A percentile compares a stretch with the other conserved stretches of the same genome.
These are phyloP conservation scores for Arabis alpina DNA, from an alignment of 345 rosid genomes.

Conservation along the genomic window DNA sequence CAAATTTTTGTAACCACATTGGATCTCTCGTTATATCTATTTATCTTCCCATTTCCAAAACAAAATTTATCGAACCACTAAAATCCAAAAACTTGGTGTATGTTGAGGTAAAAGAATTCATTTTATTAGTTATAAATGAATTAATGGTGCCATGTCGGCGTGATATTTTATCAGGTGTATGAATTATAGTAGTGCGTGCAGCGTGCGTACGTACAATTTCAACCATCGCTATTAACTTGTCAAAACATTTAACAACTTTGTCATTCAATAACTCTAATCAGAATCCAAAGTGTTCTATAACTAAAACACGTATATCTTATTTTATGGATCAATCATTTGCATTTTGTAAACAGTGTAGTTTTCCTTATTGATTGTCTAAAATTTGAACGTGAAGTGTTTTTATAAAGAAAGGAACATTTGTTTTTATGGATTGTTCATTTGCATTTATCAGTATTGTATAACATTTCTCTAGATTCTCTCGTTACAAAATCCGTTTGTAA, in stretches of 20 bases:
- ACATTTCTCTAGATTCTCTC: background rate
- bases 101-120: slow-evolving; percentile 18
- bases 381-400: background rate
- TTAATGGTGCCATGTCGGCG: slow-evolving; percentile 6
- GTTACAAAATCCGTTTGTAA: background rate
- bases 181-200: background rate
- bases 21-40: slow-evolving; percentile 34
- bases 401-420: background rate
- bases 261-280: background rate
- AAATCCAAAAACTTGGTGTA: slow-evolving; percentile 20
- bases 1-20: slow-evolving; percentile 26
- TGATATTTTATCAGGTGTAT: background rate
- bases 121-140: background rate
- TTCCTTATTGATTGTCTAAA: background rate
- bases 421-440: background rate
- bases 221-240: background rate
- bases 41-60: slow-evolving; percentile 21
- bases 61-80: slow-evolving; percentile 28
- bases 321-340: background rate
- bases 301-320: background rate
- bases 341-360: background rate
- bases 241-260: background rate
- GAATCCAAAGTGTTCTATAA: background rate
- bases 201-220: background rate
- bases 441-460: background rate